phyloP scores from a whole-genome alignment of 2,329 filamentous ascomycete genomes.

The Xylariaceae sp. region DNA sequence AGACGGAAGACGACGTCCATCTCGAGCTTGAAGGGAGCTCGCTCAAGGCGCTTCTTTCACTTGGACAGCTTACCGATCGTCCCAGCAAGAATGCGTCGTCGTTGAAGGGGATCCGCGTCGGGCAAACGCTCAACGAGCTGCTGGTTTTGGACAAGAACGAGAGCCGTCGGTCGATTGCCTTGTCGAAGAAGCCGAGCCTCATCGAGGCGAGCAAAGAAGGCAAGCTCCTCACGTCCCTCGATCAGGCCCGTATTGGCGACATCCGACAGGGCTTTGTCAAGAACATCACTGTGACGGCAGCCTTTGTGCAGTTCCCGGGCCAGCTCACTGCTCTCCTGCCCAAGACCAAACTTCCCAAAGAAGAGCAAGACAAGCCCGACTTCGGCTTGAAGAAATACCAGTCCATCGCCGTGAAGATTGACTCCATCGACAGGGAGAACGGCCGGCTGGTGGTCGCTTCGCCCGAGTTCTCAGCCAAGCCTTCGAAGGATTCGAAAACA shows the following conservation, averaged over 20 bases:
- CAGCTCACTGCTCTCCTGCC: conserved; percentile 73
- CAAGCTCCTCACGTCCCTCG: conserved; percentile 65
- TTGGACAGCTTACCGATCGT: conserved; percentile 80
- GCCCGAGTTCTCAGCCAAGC: conserved; percentile 40
- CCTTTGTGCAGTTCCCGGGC: conserved; percentile 85
- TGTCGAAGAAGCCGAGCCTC: conserved; percentile 80
- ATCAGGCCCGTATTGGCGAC: conserved; percentile 64
- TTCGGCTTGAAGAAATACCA: conserved; percentile 78
- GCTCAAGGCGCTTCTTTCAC: conserved; percentile 70
- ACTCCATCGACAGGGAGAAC: conserved; percentile 64
- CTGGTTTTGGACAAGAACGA: conserved; percentile 82
- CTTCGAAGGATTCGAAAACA: conserved; percentile 31
- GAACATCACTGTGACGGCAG: conserved; percentile 73
- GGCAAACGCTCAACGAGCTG: conserved; percentile 76
- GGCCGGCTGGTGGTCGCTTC: conserved; percentile 58
- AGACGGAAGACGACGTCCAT: conserved; percentile 68
- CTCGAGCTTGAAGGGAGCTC: conserved; percentile 70
- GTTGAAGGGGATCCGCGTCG: conserved; percentile 75
- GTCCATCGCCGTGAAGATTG: conserved; percentile 66
- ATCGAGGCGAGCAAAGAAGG: conserved; percentile 67
- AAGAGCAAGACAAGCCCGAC: conserved; percentile 59
- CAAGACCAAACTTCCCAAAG: conserved; percentile 69
- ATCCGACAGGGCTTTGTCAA: conserved; percentile 74
- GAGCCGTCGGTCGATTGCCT: conserved; percentile 64
- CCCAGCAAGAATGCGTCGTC: conserved; percentile 67